phyloP scores from a whole-genome alignment of 139 green algal genomes.

The Gonium pectorale region DNA sequence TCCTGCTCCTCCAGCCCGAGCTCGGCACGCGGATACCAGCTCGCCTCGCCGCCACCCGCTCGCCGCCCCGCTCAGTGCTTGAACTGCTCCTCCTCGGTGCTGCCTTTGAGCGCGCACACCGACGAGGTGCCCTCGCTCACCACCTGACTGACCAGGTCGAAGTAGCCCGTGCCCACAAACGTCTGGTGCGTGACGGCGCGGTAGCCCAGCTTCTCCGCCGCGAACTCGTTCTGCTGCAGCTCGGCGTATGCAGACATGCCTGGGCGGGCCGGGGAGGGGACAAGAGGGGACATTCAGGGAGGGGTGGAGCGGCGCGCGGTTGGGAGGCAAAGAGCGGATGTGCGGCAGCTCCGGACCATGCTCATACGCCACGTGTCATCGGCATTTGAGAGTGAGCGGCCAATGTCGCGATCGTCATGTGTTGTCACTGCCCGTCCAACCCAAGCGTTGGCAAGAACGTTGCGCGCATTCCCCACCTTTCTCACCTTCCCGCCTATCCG shows the following conservation, averaged over 20 bases:
- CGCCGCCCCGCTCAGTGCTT: constrained; percentile 19
- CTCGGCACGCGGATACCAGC: too few relatives aligned
- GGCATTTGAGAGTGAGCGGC: not conserved
- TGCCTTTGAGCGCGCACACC: constrained; percentile 76
- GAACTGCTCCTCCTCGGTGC: constrained; percentile 87
- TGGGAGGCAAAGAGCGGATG: too few relatives aligned
- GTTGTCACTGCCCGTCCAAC: too few relatives aligned
- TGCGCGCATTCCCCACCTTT: too few relatives aligned
- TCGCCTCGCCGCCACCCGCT: too few relatives aligned
- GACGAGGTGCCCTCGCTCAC: constrained; percentile 64
- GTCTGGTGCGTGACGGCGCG: constrained; percentile 60
- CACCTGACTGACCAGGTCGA: constrained; percentile 65
- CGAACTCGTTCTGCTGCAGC: constrained; percentile 87
- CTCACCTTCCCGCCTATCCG: too few relatives aligned
- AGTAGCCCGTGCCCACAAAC: constrained; percentile 87
- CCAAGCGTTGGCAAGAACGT: too few relatives aligned
- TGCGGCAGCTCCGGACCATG: too few relatives aligned
- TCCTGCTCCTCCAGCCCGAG: too few relatives aligned
- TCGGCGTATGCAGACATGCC: constrained; percentile 86
- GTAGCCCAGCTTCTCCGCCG: constrained; percentile 67
- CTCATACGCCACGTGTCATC: not conserved
- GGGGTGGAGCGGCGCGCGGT: too few relatives aligned
- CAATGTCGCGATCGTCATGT: too few relatives aligned
- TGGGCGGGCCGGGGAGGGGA: not conserved
- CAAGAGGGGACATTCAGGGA: too few relatives aligned